These are phyloP conservation scores for Coprinopsis cinerea DNA, from an alignment of 768 basidiomycete genomes.

Conservation along the genomic window DNA sequence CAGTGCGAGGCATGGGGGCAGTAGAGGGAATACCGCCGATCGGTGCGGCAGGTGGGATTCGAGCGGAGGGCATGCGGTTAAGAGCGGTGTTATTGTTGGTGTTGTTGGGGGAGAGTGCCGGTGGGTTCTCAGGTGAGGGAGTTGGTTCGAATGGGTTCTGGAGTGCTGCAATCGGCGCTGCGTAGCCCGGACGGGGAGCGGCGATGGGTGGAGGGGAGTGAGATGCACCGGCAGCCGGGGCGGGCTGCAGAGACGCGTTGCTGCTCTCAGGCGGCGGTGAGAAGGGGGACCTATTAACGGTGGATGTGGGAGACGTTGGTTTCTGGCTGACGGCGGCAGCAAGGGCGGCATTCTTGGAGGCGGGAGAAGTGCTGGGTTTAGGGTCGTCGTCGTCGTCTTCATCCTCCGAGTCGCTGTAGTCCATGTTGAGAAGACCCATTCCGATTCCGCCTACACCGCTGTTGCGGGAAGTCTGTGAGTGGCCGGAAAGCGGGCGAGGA, in stretches of 20 bases:
- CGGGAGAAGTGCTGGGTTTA: neutral
- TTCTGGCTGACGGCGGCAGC: conserved; percentile 27
- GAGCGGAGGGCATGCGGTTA: neutral
- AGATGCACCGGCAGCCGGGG: conserved; percentile 9
- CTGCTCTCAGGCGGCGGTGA: conserved; percentile 8
- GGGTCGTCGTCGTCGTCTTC: conserved; percentile 14
- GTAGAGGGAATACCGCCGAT: neutral
- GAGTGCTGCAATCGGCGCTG: conserved; percentile 57
- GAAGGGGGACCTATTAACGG: neutral
- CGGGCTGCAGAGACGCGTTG: conserved; percentile 2
- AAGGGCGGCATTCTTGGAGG: conserved; percentile 33
- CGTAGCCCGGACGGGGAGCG: conserved; percentile 70
- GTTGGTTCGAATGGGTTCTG: conserved; percentile 25
- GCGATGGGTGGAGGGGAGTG: conserved; percentile 42
- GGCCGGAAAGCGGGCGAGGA: conserved; percentile 6
- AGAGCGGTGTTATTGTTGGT: neutral
- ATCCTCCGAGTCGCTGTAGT: conserved; percentile 27
- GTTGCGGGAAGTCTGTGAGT: conserved; percentile 29
- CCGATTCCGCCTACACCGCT: conserved; percentile 52
- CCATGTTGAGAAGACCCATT: conserved; percentile 22
- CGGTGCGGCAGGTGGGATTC: neutral
- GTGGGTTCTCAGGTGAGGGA: neutral
- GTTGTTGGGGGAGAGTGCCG: neutral
- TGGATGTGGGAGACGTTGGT: neutral
- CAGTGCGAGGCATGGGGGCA: neutral